Percentiles rank a stretch among this genome's conserved stretches.
Conservation (phyloP, 345 rosid genomes). For the Populus pruinosa region DNA sequence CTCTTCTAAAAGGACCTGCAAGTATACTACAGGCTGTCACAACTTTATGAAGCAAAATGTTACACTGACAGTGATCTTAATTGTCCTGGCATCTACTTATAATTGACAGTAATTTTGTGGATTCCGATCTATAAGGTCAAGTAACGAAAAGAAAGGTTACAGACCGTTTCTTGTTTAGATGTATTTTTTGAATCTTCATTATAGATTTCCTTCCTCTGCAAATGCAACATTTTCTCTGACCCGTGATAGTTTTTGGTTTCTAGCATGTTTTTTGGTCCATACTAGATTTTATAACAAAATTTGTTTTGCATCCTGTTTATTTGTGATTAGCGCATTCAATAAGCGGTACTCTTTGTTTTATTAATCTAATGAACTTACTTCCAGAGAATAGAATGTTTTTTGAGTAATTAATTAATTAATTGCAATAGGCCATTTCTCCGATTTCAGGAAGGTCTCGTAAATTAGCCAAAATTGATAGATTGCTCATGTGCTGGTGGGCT, state of each 20-base stretch:
- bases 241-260: neutral
- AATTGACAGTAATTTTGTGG: neutral
- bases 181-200: neutral
- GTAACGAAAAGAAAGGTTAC: neutral
- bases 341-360: neutral
- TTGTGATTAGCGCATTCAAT: neutral
- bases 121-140: neutral
- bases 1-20: neutral
- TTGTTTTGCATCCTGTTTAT: neutral
- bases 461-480: slow-evolving; percentile 47
- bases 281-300: neutral
- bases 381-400: neutral
- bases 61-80: neutral
- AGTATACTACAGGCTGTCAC: neutral
- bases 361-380: neutral
- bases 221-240: neutral
- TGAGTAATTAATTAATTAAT: neutral
- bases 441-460: slow-evolving; percentile 42
- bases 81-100: neutral
- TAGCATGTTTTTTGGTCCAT: neutral
- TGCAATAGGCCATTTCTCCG: slow-evolving; percentile 1
- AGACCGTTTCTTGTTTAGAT: neutral
- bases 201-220: too few species aligned
- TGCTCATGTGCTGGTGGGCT: slow-evolving; percentile 97
- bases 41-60: neutral